phyloP scores from a whole-genome alignment of 106 monocot genomes.

The Dendrobium nobile region DNA sequence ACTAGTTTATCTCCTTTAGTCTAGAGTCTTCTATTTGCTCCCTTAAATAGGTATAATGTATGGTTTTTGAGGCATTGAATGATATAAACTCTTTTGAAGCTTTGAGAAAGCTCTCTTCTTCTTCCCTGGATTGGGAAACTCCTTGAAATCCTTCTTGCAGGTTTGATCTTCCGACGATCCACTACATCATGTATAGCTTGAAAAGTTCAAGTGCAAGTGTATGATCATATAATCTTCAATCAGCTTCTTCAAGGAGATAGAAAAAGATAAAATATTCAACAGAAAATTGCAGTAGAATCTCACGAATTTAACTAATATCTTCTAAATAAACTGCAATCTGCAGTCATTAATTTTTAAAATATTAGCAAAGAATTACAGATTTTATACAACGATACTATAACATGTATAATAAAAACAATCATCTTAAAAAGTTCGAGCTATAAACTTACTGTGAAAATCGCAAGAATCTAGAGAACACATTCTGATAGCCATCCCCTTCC shows the following conservation, averaged over 20 bases:
- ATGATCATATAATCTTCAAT: neutral
- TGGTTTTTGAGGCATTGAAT: no score
- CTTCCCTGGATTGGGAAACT: no score
- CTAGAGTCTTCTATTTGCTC: no score
- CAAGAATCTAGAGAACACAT: constrained; percentile 43
- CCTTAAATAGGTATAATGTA: no score
- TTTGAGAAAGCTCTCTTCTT: no score
- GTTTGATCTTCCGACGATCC: no score
- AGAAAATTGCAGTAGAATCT: neutral
- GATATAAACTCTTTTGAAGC: no score
- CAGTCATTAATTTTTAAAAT: neutral
- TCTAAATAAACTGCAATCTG: neutral
- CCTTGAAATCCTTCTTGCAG: no score
- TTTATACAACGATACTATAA: neutral
- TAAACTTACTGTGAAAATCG: constrained; percentile 40
- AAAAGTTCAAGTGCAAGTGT: neutral
- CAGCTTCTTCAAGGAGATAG: neutral
- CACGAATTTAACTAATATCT: neutral
- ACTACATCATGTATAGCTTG: no score
- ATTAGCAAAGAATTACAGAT: neutral
- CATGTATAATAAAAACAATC: neutral
- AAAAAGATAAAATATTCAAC: neutral
- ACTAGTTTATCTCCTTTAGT: no score
- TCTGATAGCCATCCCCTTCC: constrained; percentile 43
- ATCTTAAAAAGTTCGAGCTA: neutral